Percentiles rank a stretch among this genome's conserved stretches.
Evolutionary conservation across 2,329 filamentous ascomycete genomes (phyloP).

Genomic region (Fusarium sp.): DNA sequence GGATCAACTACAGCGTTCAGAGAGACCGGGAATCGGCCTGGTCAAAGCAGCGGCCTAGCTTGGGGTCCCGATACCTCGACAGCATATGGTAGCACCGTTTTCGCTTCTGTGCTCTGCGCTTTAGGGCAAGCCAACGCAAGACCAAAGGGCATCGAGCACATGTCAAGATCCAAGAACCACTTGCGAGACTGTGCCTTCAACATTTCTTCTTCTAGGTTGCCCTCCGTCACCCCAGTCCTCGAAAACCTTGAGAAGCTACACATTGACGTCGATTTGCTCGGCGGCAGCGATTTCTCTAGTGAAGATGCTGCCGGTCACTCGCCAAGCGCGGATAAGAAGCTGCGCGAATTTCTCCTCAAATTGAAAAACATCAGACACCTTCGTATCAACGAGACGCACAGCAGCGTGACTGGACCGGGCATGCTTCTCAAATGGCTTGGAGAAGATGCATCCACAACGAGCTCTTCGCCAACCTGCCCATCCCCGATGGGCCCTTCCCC

Average conservation of each 20-base stretch:
- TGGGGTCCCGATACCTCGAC: slow-evolving; percentile 7
- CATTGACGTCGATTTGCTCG: slow-evolving; percentile 43
- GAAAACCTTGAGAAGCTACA: slow-evolving; percentile 58
- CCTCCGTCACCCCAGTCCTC: slow-evolving; percentile 56
- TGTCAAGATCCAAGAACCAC: slow-evolving; percentile 51
- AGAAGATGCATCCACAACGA: neutral
- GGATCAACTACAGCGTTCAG: slow-evolving; percentile 55
- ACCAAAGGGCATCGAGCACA: slow-evolving; percentile 60
- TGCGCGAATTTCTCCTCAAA: slow-evolving; percentile 44
- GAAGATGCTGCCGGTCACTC: slow-evolving; percentile 5
- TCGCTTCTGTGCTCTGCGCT: slow-evolving; percentile 56
- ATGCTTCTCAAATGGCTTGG: slow-evolving; percentile 56
- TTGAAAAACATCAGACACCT: slow-evolving; percentile 60
- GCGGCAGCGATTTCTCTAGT: slow-evolving; percentile 13
- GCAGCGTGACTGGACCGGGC: slow-evolving; percentile 15
- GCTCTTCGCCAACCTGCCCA: neutral
- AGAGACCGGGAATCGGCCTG: slow-evolving; percentile 49
- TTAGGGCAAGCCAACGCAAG: slow-evolving; percentile 54
- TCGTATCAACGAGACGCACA: slow-evolving; percentile 58
- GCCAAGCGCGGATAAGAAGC: slow-evolving; percentile 16
- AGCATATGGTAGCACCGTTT: slow-evolving; percentile 50
- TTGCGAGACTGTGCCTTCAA: slow-evolving; percentile 59
- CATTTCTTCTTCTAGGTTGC: slow-evolving; percentile 54
- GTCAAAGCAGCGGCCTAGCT: slow-evolving; percentile 6
- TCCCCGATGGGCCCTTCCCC: slow-evolving; percentile 39